Evolutionary conservation across 768 basidiomycete genomes (phyloP).

Genomic region (Nidularia pulvinata): DNA sequence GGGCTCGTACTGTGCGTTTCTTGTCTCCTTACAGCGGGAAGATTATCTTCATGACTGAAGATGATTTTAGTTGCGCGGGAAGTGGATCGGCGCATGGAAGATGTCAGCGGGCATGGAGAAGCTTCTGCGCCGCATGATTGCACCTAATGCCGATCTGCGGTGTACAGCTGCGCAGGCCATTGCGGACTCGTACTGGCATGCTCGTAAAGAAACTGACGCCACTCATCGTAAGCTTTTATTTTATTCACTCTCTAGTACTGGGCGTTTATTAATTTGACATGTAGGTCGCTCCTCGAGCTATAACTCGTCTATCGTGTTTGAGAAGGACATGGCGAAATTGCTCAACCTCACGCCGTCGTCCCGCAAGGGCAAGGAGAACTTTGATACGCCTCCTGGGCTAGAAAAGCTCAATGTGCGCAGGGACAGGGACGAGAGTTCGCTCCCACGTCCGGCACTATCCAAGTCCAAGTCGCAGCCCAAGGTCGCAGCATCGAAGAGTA

Average conservation of each 20-base stretch:
- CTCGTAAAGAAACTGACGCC: constrained; percentile 19
- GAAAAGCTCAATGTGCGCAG: constrained; percentile 13
- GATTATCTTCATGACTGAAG: background rate
- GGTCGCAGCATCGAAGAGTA: constrained; percentile 34
- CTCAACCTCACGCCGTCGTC: constrained; percentile 29
- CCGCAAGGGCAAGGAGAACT: constrained; percentile 23
- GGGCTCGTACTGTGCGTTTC: constrained; percentile 69
- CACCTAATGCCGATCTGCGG: constrained; percentile 80
- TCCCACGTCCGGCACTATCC: constrained; percentile 17
- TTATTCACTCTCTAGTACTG: background rate
- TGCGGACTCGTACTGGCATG: constrained; percentile 66
- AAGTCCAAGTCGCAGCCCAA: constrained; percentile 47
- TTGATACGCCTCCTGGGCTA: constrained; percentile 31
- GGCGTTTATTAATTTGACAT: background rate
- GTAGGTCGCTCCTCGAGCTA: constrained; percentile 49
- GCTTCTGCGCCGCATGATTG: constrained; percentile 75
- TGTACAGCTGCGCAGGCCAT: constrained; percentile 70
- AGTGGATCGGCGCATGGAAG: constrained; percentile 84
- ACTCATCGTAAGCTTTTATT: constrained; percentile 38
- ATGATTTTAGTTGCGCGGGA: constrained; percentile 59
- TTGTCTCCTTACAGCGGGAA: background rate
- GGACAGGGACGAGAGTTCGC: constrained; percentile 5
- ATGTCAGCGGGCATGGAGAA: constrained; percentile 66
- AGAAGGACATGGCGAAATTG: constrained; percentile 45
- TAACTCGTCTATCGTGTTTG: constrained; percentile 44